These are phyloP conservation scores for Leccinum pellstonianum DNA, from an alignment of 768 basidiomycete species.

Conservation along the genomic window DNA sequence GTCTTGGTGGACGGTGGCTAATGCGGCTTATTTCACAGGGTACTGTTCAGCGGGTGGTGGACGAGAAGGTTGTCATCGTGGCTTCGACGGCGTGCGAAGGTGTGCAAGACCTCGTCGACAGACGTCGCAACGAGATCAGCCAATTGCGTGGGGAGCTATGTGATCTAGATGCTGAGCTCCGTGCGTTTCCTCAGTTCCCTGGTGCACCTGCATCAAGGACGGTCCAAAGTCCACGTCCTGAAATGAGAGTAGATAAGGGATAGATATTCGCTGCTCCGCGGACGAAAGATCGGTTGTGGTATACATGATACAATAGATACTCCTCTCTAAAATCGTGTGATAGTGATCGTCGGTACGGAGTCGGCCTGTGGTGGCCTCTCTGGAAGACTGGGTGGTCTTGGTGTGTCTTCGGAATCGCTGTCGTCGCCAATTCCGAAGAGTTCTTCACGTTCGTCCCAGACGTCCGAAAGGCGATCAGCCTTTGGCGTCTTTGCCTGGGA, in stretches of 20 bases:
- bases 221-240: background rate
- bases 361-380: constrained; percentile 4
- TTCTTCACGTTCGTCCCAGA: constrained; percentile 81
- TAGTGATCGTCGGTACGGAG: constrained; percentile 29
- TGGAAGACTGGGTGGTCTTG: constrained; percentile 5
- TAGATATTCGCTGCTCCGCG: constrained; percentile 13
- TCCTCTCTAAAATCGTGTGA: constrained; percentile 26
- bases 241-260: constrained; percentile 7
- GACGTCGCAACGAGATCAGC: constrained; percentile 46
- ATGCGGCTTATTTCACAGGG: constrained; percentile 34
- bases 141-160: constrained; percentile 44
- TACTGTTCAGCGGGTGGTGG: constrained; percentile 45
- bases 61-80: constrained; percentile 51
- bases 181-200: constrained; percentile 5
- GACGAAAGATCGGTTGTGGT: constrained; percentile 16
- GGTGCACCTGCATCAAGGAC: constrained; percentile 3
- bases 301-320: constrained; percentile 30
- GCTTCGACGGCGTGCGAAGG: constrained; percentile 50
- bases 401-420: constrained; percentile 52
- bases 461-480: constrained; percentile 49
- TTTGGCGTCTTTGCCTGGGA: constrained; percentile 32
- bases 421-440: constrained; percentile 66
- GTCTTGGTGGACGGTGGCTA: constrained; percentile 2
- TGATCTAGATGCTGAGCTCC: constrained; percentile 38
- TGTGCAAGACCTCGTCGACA: constrained; percentile 40